phyloP scores from a whole-genome alignment of 2,329 filamentous ascomycete species.

The Calonectria henricotiae region DNA sequence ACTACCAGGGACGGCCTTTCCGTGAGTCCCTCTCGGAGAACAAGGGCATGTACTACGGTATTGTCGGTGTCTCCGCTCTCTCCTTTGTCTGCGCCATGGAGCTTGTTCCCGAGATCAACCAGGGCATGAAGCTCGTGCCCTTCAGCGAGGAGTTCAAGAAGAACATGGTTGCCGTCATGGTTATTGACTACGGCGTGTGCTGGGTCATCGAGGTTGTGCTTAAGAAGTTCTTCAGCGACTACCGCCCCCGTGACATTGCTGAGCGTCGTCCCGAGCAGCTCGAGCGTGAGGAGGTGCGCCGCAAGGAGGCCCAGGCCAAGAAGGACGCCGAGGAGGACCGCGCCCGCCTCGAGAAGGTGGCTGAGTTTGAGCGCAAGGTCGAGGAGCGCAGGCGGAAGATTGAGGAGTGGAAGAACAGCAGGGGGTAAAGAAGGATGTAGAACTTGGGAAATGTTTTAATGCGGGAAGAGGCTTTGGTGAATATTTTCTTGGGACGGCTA shows the following conservation, averaged over 20 bases:
- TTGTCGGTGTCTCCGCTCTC: slow-evolving; percentile 89
- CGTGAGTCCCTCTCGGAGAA: slow-evolving; percentile 96
- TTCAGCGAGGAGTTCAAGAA: slow-evolving; percentile 92
- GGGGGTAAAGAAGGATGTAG: slow-evolving; percentile 23
- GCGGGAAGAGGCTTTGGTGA: slow-evolving; percentile 10
- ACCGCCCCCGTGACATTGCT: slow-evolving; percentile 94
- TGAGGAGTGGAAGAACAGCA: slow-evolving; percentile 60
- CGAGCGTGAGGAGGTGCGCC: slow-evolving; percentile 80
- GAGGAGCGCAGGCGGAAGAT: slow-evolving; percentile 68
- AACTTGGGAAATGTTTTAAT: slow-evolving; percentile 10
- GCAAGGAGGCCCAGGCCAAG: slow-evolving; percentile 69
- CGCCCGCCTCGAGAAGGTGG: slow-evolving; percentile 70
- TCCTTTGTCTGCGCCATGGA: slow-evolving; percentile 97
- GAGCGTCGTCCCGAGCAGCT: slow-evolving; percentile 89
- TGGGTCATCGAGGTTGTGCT: slow-evolving; percentile 89
- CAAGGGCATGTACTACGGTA: slow-evolving; percentile 97
- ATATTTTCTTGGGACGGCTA: slow-evolving; percentile 34
- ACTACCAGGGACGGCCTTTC: slow-evolving; percentile 99
- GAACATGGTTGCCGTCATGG: slow-evolving; percentile 88
- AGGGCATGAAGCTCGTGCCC: slow-evolving; percentile 91
- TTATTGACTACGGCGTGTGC: slow-evolving; percentile 89
- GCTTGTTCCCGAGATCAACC: slow-evolving; percentile 95
- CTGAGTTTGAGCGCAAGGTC: slow-evolving; percentile 73
- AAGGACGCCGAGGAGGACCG: slow-evolving; percentile 69
- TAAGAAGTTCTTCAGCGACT: slow-evolving; percentile 91